A percentile compares a stretch with the other conserved stretches of the same genome.
Conservation (phyloP, 2,329 filamentous ascomycete species). For the Monosporascus sp. region DNA sequence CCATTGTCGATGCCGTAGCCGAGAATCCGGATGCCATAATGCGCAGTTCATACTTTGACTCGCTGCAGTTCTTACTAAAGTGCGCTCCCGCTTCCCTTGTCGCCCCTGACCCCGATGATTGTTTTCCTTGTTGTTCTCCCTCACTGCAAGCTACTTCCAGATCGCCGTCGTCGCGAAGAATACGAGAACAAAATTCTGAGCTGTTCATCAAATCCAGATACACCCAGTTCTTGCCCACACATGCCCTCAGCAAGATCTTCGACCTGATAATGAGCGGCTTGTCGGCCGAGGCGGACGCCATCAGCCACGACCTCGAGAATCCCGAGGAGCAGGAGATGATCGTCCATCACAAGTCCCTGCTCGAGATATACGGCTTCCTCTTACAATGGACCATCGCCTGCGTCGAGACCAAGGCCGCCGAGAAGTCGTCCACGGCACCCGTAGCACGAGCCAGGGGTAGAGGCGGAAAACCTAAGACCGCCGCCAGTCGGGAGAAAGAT, state of each 20-base stretch:
- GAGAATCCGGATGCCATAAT: constrained; percentile 87
- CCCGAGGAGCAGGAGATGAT: constrained; percentile 83
- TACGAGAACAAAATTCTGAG: constrained; percentile 54
- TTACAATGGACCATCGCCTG: constrained; percentile 92
- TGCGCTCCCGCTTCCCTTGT: constrained; percentile 60
- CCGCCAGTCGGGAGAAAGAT: constrained; percentile 59
- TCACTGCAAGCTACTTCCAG: constrained; percentile 9
- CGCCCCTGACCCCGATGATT: constrained; percentile 15
- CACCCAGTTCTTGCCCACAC: constrained; percentile 70
- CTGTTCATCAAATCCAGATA: constrained; percentile 67
- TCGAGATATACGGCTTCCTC: constrained; percentile 92
- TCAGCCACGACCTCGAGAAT: constrained; percentile 80
- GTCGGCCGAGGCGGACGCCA: constrained; percentile 77
- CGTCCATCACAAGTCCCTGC: constrained; percentile 79
- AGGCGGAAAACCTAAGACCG: constrained; percentile 69
- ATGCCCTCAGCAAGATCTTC: constrained; percentile 86
- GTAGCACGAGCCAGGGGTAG: constrained; percentile 69
- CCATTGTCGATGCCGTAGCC: constrained; percentile 86
- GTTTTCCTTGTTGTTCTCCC: constrained; percentile 5
- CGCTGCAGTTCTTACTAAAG: constrained; percentile 94
- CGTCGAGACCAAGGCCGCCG: constrained; percentile 89
- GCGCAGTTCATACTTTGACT: constrained; percentile 78
- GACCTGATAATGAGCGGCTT: constrained; percentile 84
- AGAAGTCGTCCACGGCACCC: constrained; percentile 73
- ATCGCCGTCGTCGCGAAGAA: constrained; percentile 15